Base-by-base conservation (phyloP, 192 early-diverging fungal species). In the Coemansia sp. region DNA sequence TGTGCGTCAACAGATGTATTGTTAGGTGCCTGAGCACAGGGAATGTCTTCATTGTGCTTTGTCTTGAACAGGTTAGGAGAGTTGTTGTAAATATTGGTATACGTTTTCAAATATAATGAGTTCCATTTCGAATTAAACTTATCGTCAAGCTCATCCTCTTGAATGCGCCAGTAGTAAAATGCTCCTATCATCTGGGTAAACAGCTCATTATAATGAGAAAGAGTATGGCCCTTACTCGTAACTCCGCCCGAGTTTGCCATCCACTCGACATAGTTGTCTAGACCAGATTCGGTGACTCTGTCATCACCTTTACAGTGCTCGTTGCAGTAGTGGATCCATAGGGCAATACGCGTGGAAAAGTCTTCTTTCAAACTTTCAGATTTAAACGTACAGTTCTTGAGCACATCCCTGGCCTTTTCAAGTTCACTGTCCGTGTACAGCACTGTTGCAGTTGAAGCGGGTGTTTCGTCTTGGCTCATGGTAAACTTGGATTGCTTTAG, bases 311-410 rank as follows among this genome's bases (percentile, higher is more conserved):
- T 39, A 44, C 64, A 74, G 49, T 59, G 38, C 26, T 40, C 35
- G 30, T 73, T 72, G 66, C 80, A 74, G 59, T 69, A 82, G 72
- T 82, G 75, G 21, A 82, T 73, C 80, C 80, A 82, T 49, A 77
- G 55, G 11, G 80, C 80, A 35, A 82, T 74, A 39, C 80, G 75
- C 63, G 75, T 71, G 28, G 74, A 77, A 65, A 74, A 77, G 72
- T 75, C 71, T 55, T 75, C 72, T 59, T 74, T 77, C 23, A 23
- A 72, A 68, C 75, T 74, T 3, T 49, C 49, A n/a, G 75, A 76
- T 19, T 74, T 63, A 37, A 68, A 53, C 47, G 62, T 72, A 43
- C 79, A 72, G 35, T 35, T n/a, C 21, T 77, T 72, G 37, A 82
- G 80, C 1, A 72, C 42, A 8, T 82, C 75, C 32, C 74, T 82